Conservation (phyloP, 768 basidiomycete genomes). For the Rhizopogon vesiculosus region DNA sequence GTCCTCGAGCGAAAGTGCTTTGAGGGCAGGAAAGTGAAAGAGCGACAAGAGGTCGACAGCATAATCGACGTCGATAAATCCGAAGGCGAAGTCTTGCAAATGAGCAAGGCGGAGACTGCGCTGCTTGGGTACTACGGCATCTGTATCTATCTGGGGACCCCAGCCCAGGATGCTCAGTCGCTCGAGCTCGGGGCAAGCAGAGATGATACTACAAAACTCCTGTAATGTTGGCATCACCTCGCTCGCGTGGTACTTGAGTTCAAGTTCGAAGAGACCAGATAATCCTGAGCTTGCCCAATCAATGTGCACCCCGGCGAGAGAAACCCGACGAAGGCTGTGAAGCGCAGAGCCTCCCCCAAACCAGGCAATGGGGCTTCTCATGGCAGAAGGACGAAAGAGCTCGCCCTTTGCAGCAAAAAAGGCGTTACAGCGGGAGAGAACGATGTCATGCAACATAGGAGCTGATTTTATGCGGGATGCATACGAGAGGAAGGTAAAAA, state of each 20-base stretch:
- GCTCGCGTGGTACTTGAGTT: slow-evolving; percentile 51
- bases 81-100: slow-evolving; percentile 34
- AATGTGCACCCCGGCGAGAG: slow-evolving; percentile 53
- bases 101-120: slow-evolving; percentile 21
- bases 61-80: slow-evolving; percentile 39
- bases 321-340: slow-evolving; percentile 33
- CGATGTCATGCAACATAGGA: slow-evolving; percentile 36
- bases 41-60: slow-evolving; percentile 33
- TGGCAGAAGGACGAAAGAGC: slow-evolving; percentile 37
- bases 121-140: background rate
- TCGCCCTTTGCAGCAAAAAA: slow-evolving; percentile 45
- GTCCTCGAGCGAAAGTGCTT: slow-evolving; percentile 40
- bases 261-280: slow-evolving; percentile 38
- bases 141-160: slow-evolving; percentile 36
- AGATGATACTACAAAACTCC: slow-evolving; percentile 41
- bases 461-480: slow-evolving; percentile 29
- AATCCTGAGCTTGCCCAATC: slow-evolving; percentile 44
- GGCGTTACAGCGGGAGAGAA: slow-evolving; percentile 53
- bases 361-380: slow-evolving; percentile 37
- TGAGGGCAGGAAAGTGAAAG: slow-evolving; percentile 34
- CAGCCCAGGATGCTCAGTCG: slow-evolving; percentile 48
- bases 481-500: slow-evolving; percentile 45
- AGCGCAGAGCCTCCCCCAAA: slow-evolving; percentile 32
- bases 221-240: slow-evolving; percentile 51
- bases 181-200: slow-evolving; percentile 33